Evolutionary conservation across 345 rosid species (phyloP), one percentile per base, ranked within the genome.

Genomic region (Gossypium arboreum): DNA sequence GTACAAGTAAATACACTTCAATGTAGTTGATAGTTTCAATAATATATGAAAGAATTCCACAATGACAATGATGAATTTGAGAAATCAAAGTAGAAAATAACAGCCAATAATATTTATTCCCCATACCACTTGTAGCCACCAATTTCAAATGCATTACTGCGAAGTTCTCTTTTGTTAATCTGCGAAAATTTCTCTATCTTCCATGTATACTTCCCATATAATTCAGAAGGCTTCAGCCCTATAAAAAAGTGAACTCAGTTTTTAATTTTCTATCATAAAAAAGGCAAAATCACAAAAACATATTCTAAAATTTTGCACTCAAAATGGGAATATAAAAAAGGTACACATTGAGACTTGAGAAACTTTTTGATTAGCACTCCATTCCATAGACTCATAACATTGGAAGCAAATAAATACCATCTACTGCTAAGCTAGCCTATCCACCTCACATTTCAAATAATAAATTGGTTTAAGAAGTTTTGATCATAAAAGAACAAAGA

Each of bases 101-200:
- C 22, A 70, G 59, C 64, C 61, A 75, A 52, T 5, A 34, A 34
- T 34, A 39, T 64, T 67, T 39, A 74, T 71, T 68, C 44, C 54
- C 3, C 89, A 47, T 90, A 95, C 97, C 98, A 93, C 85, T 93
- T 88, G 88, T 86, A 90, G 81, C 98, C 96, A 29, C 97, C 99
- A 79, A 89, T 94, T 75, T 89, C 92, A 87, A 95, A 95, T 68
- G 84, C 85, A 84, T 67, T 75, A 66, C 99, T 85, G 76, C 93
- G 92, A 67, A 90, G 93, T 82, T 90, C 98, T 55, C 93, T 82
- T 85, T 92, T 89, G 81, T 83, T 90, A 75, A 86, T 88, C 86
- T 92, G 89, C 16, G 97, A 95, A 82, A 90, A 95, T 24, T 91
- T 89, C 58, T 88, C 92, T 77, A 95, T 95, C 89, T 84, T 90